Evolutionary conservation across 768 basidiomycete genomes (phyloP).

Genomic region (Pleurotus giganteus): DNA sequence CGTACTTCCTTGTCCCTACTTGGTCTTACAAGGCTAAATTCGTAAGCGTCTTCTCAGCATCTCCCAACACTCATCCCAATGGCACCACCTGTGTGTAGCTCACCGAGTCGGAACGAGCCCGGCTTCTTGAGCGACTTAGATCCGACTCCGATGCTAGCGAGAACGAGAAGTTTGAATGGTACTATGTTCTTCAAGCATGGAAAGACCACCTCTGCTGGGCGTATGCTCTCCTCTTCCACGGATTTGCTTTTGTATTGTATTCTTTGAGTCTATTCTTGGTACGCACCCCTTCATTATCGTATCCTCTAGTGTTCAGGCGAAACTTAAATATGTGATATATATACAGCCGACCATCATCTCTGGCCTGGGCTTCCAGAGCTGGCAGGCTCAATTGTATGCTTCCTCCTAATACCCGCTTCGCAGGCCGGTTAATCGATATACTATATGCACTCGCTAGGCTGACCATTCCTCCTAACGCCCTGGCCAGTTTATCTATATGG

Average conservation of each 20-base stretch:
- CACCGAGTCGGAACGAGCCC: constrained; percentile 46
- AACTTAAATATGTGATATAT: background rate
- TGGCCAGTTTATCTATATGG: constrained; percentile 51
- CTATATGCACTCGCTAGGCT: constrained; percentile 32
- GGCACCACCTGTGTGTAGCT: constrained; percentile 31
- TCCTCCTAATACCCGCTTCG: background rate
- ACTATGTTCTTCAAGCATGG: constrained; percentile 53
- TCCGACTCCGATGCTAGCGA: constrained; percentile 54
- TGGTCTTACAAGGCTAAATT: constrained; percentile 60
- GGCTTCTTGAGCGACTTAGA: constrained; percentile 46
- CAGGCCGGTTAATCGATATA: background rate
- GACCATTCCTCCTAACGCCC: constrained; percentile 56
- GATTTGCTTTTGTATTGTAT: constrained; percentile 57
- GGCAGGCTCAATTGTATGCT: constrained; percentile 59
- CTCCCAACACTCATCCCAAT: constrained; percentile 12
- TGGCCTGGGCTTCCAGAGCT: constrained; percentile 52
- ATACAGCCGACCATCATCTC: constrained; percentile 58
- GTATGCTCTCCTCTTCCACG: constrained; percentile 61
- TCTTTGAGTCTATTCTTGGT: constrained; percentile 60
- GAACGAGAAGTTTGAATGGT: constrained; percentile 56
- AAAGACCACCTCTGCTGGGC: constrained; percentile 59
- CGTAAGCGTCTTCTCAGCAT: constrained; percentile 28
- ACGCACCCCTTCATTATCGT: constrained; percentile 12
- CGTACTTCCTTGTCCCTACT: constrained; percentile 55
- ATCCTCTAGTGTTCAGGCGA: background rate